These are phyloP conservation scores for Candida nemodendra DNA, from an alignment of 805 yeast species.

Conservation along the genomic window DNA sequence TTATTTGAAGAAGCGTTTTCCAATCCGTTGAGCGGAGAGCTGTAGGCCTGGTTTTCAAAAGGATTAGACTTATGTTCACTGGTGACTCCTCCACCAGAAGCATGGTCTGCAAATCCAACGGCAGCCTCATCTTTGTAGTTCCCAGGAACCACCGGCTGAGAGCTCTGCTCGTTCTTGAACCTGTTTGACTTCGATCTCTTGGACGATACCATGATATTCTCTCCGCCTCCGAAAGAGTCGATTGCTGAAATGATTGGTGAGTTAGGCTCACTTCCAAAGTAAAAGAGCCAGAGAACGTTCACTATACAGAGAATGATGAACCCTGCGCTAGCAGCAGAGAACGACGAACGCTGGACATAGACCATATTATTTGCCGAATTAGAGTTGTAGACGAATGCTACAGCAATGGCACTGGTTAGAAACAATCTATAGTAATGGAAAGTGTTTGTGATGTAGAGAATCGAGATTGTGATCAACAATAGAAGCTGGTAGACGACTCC, in stretches of 20 bases:
- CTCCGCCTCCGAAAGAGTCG: slow-evolving; percentile 68
- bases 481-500: slow-evolving; percentile 79
- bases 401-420: slow-evolving; percentile 54
- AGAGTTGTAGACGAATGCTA: slow-evolving; percentile 81
- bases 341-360: slow-evolving; percentile 60
- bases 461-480: slow-evolving; percentile 48
- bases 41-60: slow-evolving; percentile 23
- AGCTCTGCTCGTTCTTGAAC: slow-evolving; percentile 4
- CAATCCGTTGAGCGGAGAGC: slow-evolving; percentile 38
- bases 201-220: slow-evolving; percentile 26
- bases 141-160: slow-evolving; percentile 11
- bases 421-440: slow-evolving; percentile 67
- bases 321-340: slow-evolving; percentile 91
- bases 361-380: slow-evolving; percentile 80
- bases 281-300: slow-evolving; percentile 81
- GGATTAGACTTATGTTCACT: too few species aligned
- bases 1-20: slow-evolving; percentile 32
- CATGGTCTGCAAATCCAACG: slow-evolving; percentile 6
- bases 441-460: slow-evolving; percentile 57
- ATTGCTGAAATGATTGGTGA: slow-evolving; percentile 84
- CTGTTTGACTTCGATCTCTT: slow-evolving; percentile 13
- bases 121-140: slow-evolving; percentile 20
- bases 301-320: slow-evolving; percentile 78
- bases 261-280: slow-evolving; percentile 86
- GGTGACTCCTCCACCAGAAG: slow-evolving; percentile 9